Evolutionary conservation across 306 rosid species (phyloP), one percentile per base, ranked within the genome.

Genomic region (Lablab purpureus): DNA sequence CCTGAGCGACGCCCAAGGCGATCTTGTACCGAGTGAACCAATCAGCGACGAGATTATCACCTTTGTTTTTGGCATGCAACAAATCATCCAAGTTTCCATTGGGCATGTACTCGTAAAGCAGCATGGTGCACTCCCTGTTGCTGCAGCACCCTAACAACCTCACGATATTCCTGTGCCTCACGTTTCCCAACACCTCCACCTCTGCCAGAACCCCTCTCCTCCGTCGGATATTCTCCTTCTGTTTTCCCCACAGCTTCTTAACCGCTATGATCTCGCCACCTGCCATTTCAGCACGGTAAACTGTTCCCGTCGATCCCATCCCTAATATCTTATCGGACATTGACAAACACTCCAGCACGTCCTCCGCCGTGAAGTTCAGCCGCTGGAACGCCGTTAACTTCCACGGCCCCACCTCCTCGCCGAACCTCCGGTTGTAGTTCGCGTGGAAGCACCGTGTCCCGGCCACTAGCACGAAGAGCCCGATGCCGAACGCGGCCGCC

Each of bases 131-230:
- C 62, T 95, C 99, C 81, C 71, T 80, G 83, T 95, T 95, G 88
- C 94, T 88, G 87, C 99, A 95, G 64, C 98, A 95, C 66, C 99
- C 99, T 80, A 95, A 70, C 87, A 95, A 49, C 58, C 97, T 90
- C 86, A 95, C 99, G n/a, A 95, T 95, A 32, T 95, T 95, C 83
- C 99, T 83, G 62, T 95, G 99, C 87, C 98, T 81, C 87, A 95
- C 99, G 78, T 85, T 93, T 10, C 99, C 99, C 77, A 95, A 73
- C 68, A 95, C 99, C 1, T 93, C 98, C 75, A 95, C 99, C 62
- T 95, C 99, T 0, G 99, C 99, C 77, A 93, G 37, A 23, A 91
- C 97, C 55, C 98, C 99, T 89, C 93, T 87, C 77, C 91, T 63
- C 89, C 97, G 88, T 86, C 91, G 19, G 84, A 91, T 83, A 34